phyloP scores from a whole-genome alignment of 2,329 filamentous ascomycete genomes.

The Verticillium klebahnii region DNA sequence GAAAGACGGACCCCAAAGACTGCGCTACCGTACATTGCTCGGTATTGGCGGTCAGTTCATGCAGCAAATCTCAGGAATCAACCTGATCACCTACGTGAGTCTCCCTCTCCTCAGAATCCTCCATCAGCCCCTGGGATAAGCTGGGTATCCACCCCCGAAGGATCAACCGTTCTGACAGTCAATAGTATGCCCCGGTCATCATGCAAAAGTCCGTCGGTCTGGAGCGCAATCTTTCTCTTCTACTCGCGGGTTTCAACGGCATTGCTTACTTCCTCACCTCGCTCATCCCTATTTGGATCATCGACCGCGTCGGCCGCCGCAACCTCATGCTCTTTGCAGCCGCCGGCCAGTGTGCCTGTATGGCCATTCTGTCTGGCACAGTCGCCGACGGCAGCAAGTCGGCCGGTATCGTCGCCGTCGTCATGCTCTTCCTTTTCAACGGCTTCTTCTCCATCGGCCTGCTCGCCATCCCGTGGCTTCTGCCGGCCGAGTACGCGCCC shows the following conservation, averaged over 20 bases:
- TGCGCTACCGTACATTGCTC: slow-evolving; percentile 31
- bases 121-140: too few species aligned
- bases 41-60: slow-evolving; percentile 41
- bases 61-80: slow-evolving; percentile 31
- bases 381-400: slow-evolving; percentile 30
- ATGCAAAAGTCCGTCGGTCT: slow-evolving; percentile 40
- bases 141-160: background rate
- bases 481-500: slow-evolving; percentile 39
- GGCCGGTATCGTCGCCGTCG: slow-evolving; percentile 34
- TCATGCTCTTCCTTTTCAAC: slow-evolving; percentile 40
- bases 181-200: slow-evolving; percentile 34
- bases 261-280: slow-evolving; percentile 27
- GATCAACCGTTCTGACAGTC: background rate
- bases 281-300: slow-evolving; percentile 26
- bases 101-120: slow-evolving; percentile 33
- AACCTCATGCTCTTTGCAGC: slow-evolving; percentile 52
- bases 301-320: slow-evolving; percentile 43
- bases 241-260: slow-evolving; percentile 48
- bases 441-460: slow-evolving; percentile 36
- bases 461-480: slow-evolving; percentile 32
- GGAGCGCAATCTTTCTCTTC: slow-evolving; percentile 38
- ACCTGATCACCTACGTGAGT: slow-evolving; percentile 28
- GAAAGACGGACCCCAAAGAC: slow-evolving; percentile 37
- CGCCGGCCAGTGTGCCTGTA: slow-evolving; percentile 31
- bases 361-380: slow-evolving; percentile 40